Conservation (phyloP, 108 stramenopile genomes). For the Cyclotella atomus region DNA sequence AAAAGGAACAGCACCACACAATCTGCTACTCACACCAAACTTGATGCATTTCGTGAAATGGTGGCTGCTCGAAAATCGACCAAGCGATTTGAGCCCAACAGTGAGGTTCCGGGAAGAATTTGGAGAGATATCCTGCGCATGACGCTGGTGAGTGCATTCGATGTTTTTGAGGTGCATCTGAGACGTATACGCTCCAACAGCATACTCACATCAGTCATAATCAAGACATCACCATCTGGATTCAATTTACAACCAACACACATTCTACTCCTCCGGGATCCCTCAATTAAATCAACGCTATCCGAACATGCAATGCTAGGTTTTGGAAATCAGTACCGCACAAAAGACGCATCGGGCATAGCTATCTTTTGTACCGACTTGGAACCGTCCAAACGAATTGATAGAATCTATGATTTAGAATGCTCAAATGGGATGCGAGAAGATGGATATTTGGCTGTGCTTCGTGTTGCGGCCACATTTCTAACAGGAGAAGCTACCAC, state of each 20-base stretch:
- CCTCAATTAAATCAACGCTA: slow-evolving; percentile 54
- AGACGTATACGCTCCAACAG: no score
- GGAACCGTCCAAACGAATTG: slow-evolving; percentile 69
- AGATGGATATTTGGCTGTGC: slow-evolving; percentile 64
- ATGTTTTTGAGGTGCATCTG: background rate
- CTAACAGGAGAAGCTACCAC: slow-evolving; percentile 82
- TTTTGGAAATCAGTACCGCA: slow-evolving; percentile 74
- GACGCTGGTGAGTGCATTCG: slow-evolving; percentile 59
- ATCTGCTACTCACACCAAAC: no score
- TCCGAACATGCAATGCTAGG: slow-evolving; percentile 78
- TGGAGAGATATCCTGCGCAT: slow-evolving; percentile 64
- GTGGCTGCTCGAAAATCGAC: slow-evolving; percentile 59
- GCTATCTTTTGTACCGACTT: slow-evolving; percentile 82
- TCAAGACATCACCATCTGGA: slow-evolving; percentile 81
- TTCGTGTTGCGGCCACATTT: slow-evolving; percentile 73
- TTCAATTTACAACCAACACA: slow-evolving; percentile 91
- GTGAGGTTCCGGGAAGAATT: slow-evolving; percentile 48
- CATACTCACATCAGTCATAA: no score
- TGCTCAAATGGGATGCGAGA: slow-evolving; percentile 45
- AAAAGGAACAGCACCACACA: no score
- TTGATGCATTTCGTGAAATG: slow-evolving; percentile 65
- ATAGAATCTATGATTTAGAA: slow-evolving; percentile 71
- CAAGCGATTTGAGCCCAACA: slow-evolving; percentile 68
- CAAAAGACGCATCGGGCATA: slow-evolving; percentile 68
- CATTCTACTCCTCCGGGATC: slow-evolving; percentile 66